Percentiles rank a stretch among this genome's conserved stretches.
Conservation (phyloP, 129 eudicot species). For the Pseudognaphalium luteoalbum region DNA sequence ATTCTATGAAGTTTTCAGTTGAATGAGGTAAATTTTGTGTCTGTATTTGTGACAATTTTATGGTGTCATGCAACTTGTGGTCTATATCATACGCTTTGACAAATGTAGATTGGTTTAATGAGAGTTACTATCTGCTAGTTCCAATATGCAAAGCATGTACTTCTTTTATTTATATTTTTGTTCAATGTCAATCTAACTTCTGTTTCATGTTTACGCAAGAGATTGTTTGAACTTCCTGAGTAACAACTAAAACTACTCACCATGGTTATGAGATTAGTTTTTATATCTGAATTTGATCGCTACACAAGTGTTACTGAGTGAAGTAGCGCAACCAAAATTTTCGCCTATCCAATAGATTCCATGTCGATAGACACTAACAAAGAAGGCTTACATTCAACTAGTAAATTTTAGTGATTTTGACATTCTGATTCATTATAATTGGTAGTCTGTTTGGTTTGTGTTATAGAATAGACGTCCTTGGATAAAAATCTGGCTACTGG, state of each 20-base stretch:
- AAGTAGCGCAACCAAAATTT: too few relatives aligned
- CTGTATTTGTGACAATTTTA: constrained; percentile 18
- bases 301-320: too few relatives aligned
- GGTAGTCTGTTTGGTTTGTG: too few relatives aligned
- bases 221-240: not conserved
- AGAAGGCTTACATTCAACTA: too few relatives aligned
- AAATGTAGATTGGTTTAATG: constrained; percentile 25
- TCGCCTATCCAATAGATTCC: too few relatives aligned
- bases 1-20: constrained; percentile 82
- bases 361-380: too few relatives aligned
- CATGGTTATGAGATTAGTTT: not conserved
- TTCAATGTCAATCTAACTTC: not conserved
- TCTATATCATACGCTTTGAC: constrained; percentile 21
- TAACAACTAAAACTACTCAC: not conserved
- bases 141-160: not conserved
- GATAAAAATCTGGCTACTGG: too few relatives aligned
- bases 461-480: too few relatives aligned
- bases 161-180: not conserved
- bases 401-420: too few relatives aligned
- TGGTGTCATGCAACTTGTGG: constrained; percentile 8
- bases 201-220: not conserved
- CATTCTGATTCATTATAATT: too few relatives aligned
- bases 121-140: constrained; percentile 5
- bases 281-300: not conserved
- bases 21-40: constrained; percentile 29